Percentiles rank a stretch among this genome's conserved stretches.
Evolutionary conservation across 208 protist genomes (phyloP).

Genomic region (Porcisia hertigi): DNA sequence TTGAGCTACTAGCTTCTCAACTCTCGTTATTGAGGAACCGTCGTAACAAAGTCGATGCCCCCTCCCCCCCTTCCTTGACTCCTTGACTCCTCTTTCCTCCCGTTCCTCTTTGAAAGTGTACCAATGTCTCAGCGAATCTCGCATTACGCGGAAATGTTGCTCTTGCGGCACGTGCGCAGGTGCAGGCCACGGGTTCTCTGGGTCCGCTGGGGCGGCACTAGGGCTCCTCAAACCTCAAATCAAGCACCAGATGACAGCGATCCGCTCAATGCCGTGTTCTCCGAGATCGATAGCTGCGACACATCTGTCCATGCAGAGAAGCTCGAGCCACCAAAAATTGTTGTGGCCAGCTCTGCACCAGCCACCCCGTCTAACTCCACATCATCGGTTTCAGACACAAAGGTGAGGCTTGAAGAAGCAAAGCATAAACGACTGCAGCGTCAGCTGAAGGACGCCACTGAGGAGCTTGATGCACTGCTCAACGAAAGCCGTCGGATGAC

Average conservation of each 20-base stretch:
- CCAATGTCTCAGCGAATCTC: background rate
- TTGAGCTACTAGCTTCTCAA: background rate
- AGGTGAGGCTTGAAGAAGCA: constrained; percentile 23
- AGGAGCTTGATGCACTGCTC: constrained; percentile 41
- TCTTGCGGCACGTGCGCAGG: background rate
- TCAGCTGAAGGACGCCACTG: constrained; percentile 42
- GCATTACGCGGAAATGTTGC: background rate
- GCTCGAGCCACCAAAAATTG: background rate
- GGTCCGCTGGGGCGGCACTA: background rate
- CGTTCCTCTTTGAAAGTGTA: background rate
- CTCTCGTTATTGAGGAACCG: too few species aligned
- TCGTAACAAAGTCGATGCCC: background rate
- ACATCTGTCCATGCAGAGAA: constrained; percentile 17
- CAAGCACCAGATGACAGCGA: background rate
- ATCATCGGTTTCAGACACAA: constrained; percentile 7
- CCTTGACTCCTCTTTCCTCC: background rate
- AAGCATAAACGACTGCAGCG: constrained; percentile 25
- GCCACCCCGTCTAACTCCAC: background rate
- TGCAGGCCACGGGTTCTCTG: background rate
- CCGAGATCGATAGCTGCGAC: constrained; percentile 32
- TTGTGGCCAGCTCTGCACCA: background rate
- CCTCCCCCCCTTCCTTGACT: background rate
- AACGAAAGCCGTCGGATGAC: constrained; percentile 23
- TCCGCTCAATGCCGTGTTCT: constrained; percentile 23
- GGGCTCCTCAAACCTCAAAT: constrained; percentile 1